Evolutionary conservation across 345 rosid species (phyloP).

Genomic region (Zanthoxylum bungeanum): DNA sequence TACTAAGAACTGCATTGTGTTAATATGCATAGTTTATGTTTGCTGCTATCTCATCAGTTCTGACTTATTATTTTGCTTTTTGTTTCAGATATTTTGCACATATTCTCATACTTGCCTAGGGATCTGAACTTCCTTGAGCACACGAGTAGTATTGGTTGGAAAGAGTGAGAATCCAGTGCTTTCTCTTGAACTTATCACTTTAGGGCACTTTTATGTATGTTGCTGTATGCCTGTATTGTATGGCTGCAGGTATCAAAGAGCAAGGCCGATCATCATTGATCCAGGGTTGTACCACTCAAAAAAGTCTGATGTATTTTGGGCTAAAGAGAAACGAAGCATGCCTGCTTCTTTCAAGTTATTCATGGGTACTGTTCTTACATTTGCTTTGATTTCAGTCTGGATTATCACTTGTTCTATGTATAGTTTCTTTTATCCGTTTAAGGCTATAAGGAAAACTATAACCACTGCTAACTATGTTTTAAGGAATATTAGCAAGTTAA

Average conservation of each 20-base stretch:
- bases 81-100: conserved; percentile 82
- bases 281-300: conserved; percentile 85
- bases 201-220: background rate
- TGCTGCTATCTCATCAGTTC: background rate
- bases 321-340: conserved; percentile 75
- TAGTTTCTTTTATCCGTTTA: background rate
- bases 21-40: background rate
- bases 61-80: conserved; percentile 17
- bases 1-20: background rate
- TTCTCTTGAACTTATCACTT: conserved; percentile 4
- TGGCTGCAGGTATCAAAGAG: conserved; percentile 65
- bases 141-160: conserved; percentile 81
- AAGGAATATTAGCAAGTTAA: too few relatives aligned
- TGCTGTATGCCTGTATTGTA: background rate
- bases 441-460: background rate
- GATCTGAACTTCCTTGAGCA: conserved; percentile 93
- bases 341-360: conserved; percentile 91
- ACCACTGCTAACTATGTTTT: background rate
- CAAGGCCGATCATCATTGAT: conserved; percentile 84
- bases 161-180: conserved; percentile 70
- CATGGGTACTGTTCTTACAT: conserved; percentile 48
- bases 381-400: background rate
- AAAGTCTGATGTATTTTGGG: conserved; percentile 85
- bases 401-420: background rate
- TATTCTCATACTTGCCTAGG: conserved; percentile 92